These are phyloP conservation scores for Paraphaeosphaeria sporulosa DNA, from an alignment of 2,329 filamentous ascomycete genomes.

Conservation along the genomic window DNA sequence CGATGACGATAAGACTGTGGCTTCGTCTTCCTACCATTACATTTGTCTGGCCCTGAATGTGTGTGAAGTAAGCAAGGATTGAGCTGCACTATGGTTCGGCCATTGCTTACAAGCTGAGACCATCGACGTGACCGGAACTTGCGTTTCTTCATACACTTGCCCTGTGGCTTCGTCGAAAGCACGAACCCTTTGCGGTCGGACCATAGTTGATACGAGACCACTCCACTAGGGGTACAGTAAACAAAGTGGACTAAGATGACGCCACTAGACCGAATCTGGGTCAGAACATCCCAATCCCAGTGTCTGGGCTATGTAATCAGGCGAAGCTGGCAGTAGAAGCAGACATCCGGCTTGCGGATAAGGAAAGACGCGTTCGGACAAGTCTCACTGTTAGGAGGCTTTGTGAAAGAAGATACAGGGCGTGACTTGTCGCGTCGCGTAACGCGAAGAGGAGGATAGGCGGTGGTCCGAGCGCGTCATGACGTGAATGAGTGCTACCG, in stretches of 20 bases:
- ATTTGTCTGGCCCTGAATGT: constrained; percentile 17
- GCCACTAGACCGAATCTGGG: neutral
- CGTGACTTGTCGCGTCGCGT: neutral
- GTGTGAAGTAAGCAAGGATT: neutral
- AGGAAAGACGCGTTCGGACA: neutral
- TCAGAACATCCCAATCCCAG: neutral
- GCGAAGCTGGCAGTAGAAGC: neutral
- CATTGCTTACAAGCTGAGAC: constrained; percentile 20
- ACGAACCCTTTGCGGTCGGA: neutral
- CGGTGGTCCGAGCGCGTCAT: constrained; percentile 13
- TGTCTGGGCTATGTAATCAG: neutral
- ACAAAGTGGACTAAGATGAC: neutral
- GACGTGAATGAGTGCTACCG: constrained; percentile 8
- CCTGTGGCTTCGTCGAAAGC: constrained; percentile 18
- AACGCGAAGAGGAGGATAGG: neutral
- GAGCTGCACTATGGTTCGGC: neutral
- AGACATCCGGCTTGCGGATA: neutral
- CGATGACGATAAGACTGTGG: constrained; percentile 18
- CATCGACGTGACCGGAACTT: constrained; percentile 25
- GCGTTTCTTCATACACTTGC: constrained; percentile 28
- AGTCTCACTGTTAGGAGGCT: neutral
- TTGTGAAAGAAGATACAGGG: neutral
- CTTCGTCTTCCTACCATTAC: constrained; percentile 22
- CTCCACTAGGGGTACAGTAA: neutral
- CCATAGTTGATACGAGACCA: neutral